Evolutionary conservation across 371 early-diverging fungal genomes (phyloP).

Genomic region (Lichtheimia ornata): DNA sequence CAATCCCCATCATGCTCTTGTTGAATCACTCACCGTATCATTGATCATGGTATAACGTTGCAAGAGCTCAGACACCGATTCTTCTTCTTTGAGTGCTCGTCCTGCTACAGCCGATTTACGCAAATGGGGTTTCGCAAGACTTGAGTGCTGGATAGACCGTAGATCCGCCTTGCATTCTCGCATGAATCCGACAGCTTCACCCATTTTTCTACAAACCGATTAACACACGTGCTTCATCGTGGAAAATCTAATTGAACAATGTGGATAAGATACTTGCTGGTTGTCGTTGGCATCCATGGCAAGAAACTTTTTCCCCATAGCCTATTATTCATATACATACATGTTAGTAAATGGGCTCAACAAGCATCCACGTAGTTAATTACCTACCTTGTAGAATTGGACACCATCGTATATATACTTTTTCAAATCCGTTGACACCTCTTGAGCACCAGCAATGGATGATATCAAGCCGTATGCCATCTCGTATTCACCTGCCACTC

Average conservation of each 20-base stretch:
- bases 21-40: slow-evolving; percentile 48
- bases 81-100: slow-evolving; percentile 57
- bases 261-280: slow-evolving; percentile 46
- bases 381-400: slow-evolving; percentile 55
- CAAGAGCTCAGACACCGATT: slow-evolving; percentile 47
- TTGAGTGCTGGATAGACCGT: slow-evolving; percentile 50
- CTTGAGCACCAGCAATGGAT: slow-evolving; percentile 54
- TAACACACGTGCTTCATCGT: no score
- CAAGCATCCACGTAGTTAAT: background rate
- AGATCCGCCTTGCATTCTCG: slow-evolving; percentile 56
- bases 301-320: slow-evolving; percentile 60
- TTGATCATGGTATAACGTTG: slow-evolving; percentile 55
- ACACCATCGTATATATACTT: slow-evolving; percentile 61
- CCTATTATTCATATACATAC: slow-evolving; percentile 35
- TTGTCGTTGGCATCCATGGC: slow-evolving; percentile 66
- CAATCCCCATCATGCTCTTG: background rate
- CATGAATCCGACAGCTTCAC: slow-evolving; percentile 64
- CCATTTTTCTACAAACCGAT: slow-evolving; percentile 46
- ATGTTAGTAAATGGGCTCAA: background rate
- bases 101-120: slow-evolving; percentile 47
- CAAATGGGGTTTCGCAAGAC: slow-evolving; percentile 45
- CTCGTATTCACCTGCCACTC: slow-evolving; percentile 65
- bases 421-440: slow-evolving; percentile 58
- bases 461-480: slow-evolving; percentile 62
- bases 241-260: background rate